Base-by-base conservation (phyloP, 768 basidiomycete genomes). In the Tricholoma sp. region DNA sequence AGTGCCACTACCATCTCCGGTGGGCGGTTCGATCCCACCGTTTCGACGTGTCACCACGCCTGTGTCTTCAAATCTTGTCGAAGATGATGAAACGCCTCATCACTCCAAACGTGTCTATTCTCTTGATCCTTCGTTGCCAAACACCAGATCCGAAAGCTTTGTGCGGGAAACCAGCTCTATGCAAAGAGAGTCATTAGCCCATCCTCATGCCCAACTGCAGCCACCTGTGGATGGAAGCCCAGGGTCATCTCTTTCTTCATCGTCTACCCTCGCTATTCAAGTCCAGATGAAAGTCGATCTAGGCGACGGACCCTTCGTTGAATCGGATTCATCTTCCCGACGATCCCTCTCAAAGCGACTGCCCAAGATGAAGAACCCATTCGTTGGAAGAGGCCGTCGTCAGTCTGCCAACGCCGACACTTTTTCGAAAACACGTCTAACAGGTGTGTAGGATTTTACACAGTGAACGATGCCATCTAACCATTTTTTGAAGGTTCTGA, bases 281-380 rank as follows among this genome's bases (percentile, higher is more conserved):
- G 22, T n/a, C 10, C 18, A 45, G 14, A 14, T 34, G 35, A 59
- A 54, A 35, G 41, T 52, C 29, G 58, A 63, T 27, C 43, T 34
- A 4, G 46, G 50, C 12, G 62, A 66, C 8, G 62, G 63, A 12
- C 63, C 63, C 5, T 43, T 60, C 29, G 54, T 51, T n/a, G 65
- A 64, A 34, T 64, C 65, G 1, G 65, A 66, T 43, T 45, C 52
- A 2, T 66, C 61, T 21, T 64, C 65, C 16, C 52, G 62, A 41
- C 60, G 63, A 2, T 64, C 65, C 11, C 29, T 66, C 35, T 58
- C 63, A 5, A 45, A 53, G 18, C 56, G 58, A 37, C 53, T 66
- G 35, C 56, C 65, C 10, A 64, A 58, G 43, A 57, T 56, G 29
- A 62, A 61, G 16, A 31, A 58, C 19, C 57, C 54, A 27, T 61